Conservation (phyloP, 2,329 filamentous ascomycete genomes). For the Fusarium buharicum region DNA sequence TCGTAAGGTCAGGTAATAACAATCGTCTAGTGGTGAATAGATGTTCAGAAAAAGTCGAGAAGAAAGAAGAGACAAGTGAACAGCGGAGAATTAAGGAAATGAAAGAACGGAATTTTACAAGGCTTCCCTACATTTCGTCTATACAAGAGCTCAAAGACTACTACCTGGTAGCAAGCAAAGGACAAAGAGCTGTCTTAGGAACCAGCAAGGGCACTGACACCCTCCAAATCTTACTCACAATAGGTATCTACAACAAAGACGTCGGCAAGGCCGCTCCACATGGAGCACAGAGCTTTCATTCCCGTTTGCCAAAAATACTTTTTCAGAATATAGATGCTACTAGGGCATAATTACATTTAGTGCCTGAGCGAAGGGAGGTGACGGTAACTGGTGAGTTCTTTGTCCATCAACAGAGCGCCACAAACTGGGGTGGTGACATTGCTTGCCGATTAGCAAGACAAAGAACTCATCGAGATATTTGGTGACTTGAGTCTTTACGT, state of each 20-base stretch:
- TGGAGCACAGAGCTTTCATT: conserved; percentile 5
- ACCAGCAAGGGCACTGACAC: conserved; percentile 12
- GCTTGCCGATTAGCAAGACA: conserved; percentile 1
- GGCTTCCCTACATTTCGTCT: not conserved
- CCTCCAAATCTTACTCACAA: conserved; percentile 13
- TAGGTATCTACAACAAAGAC: conserved; percentile 43
- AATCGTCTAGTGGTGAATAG: not conserved
- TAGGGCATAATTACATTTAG: not conserved
- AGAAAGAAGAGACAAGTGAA: not conserved
- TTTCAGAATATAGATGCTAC: not conserved
- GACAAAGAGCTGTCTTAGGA: conserved; percentile 8
- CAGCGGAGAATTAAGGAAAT: not conserved
- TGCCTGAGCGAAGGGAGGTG: conserved; percentile 3
- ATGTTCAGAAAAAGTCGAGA: not conserved
- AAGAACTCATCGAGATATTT: conserved; percentile 5
- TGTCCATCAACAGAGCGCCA: conserved; percentile 37
- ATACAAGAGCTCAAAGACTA: conserved; percentile 7
- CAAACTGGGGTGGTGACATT: conserved; percentile 4
- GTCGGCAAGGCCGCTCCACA: conserved; percentile 11
- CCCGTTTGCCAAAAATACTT: conserved; percentile 7
- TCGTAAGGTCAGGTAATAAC: not conserved
- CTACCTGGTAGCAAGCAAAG: conserved; percentile 13
- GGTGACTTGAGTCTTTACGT: not conserved
- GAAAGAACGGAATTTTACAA: not conserved
- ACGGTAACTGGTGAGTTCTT: conserved; percentile 25